Evolutionary conservation across 441 rosid genomes (phyloP), one percentile per base, ranked within the genome.

Genomic region (Hura crepitans): DNA sequence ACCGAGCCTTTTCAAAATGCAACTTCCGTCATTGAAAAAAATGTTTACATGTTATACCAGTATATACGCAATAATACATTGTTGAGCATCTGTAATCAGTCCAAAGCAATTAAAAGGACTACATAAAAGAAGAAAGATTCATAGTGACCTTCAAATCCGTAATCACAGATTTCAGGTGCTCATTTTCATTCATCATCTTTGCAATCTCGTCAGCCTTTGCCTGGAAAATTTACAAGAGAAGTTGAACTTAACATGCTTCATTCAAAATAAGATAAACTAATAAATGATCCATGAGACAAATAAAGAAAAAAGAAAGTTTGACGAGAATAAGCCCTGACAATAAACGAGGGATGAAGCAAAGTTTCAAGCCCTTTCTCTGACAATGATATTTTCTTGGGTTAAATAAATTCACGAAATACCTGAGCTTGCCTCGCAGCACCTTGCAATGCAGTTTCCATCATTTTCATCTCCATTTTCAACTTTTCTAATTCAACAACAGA

Each of bases 341-440:
- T 43, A n/a, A 54, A 35, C 4, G 27, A 45, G 54, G 15, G 9
- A 12, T 10, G 18, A 51, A 25, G 56, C 31, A 53, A 11, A 63
- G 56, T 54, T 15, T 43, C 13, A 30, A 54, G 65, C 14, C 23
- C 28, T 63, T n/a, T 18, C 6, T 3, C 20, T 22, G 22, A 3
- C 39, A 62, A 63, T 5, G 18, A 63, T 25, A 15, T 63, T 39
- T 6, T 43, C 18, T 15, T 39, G 66, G 23, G 27, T 9, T n/a
- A 2, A 49, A 62, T 39, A 47, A 42, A 22, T 37, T 39, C 53
- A 25, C 6, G 46, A 54, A 69, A 77, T 88, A 96, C 99, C 99
- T 96, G 98, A 69, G 99, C 89, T 91, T 93, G 99, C 84, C 96
- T 93, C 70, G 98, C 98, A 84, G 99, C 99, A 82, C 98, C 97